Conservation (phyloP, 495 filamentous ascomycete species). For the Neurospora sp. region DNA sequence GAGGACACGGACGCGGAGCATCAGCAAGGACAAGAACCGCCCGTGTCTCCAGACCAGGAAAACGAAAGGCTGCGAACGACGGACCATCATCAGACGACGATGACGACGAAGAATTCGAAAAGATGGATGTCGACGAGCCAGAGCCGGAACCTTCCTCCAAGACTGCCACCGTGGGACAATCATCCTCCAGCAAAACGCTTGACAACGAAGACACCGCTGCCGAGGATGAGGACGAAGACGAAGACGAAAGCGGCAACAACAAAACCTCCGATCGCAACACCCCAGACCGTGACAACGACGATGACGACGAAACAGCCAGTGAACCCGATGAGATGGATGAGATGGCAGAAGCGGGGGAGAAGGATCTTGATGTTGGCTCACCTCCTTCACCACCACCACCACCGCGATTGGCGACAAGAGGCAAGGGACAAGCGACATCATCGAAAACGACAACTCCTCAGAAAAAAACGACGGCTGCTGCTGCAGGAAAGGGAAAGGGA, state of each 20-base stretch:
- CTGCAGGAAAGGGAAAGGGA: conserved; percentile 1
- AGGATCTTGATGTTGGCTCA: conserved; percentile 4
- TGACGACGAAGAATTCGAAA: conserved; percentile 40
- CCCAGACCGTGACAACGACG: conserved; percentile 30
- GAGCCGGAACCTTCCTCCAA: conserved; percentile 4
- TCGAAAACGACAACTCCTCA: not conserved
- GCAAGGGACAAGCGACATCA: too few species aligned
- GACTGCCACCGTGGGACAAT: not conserved
- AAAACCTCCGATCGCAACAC: conserved; percentile 14
- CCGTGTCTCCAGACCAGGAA: conserved; percentile 28
- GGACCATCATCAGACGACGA: conserved; percentile 26
- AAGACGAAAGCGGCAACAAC: conserved; percentile 9
- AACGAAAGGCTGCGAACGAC: conserved; percentile 38
- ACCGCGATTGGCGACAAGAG: too few species aligned
- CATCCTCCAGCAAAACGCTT: not conserved
- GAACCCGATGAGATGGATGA: conserved; percentile 34
- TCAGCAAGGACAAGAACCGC: conserved; percentile 11
- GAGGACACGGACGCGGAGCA: conserved; percentile 7
- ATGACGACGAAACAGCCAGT: conserved; percentile 27
- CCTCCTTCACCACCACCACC: conserved; percentile 12
- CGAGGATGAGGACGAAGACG: conserved; percentile 15
- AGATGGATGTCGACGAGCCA: conserved; percentile 47
- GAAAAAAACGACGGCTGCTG: not conserved
- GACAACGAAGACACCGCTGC: not conserved
- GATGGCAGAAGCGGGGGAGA: not conserved